Conservation (phyloP, 1,284 basidiomycete genomes). For the Irpex rosettiformis region DNA sequence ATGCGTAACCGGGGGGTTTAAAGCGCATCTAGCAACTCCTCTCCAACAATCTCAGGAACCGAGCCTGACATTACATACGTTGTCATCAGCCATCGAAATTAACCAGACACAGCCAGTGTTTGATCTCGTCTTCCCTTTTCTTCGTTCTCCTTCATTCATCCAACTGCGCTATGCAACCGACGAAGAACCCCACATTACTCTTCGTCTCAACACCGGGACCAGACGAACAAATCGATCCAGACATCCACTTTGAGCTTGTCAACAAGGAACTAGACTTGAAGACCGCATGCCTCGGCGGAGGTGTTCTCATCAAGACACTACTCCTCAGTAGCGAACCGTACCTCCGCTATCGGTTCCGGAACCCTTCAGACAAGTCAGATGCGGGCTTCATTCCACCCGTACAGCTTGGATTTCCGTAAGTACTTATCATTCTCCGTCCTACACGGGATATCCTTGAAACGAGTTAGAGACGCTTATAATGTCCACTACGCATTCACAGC, state of each 20-base stretch:
- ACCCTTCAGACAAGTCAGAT: slow-evolving; percentile 1
- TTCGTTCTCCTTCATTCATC: background rate
- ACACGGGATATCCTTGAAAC: no score
- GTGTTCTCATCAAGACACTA: slow-evolving; percentile 33
- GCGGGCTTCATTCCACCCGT: slow-evolving; percentile 1
- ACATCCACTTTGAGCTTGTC: slow-evolving; percentile 7
- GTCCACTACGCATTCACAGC: background rate
- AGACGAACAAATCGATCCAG: background rate
- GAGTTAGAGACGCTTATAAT: no score
- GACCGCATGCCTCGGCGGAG: slow-evolving; percentile 31
- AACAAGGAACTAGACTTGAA: slow-evolving; percentile 33
- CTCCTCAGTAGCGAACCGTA: slow-evolving; percentile 35
- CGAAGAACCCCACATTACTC: slow-evolving; percentile 8
- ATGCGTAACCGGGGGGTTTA: background rate
- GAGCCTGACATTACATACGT: background rate
- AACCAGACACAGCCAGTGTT: background rate
- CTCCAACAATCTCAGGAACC: background rate
- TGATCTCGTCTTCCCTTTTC: background rate
- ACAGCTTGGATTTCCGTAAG: slow-evolving; percentile 16
- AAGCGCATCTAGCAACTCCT: background rate
- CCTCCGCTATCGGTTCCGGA: slow-evolving; percentile 29
- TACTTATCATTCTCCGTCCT: background rate
- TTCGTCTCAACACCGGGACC: slow-evolving; percentile 7
- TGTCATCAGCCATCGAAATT: background rate
- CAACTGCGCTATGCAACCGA: slow-evolving; percentile 2